phyloP scores from a whole-genome alignment of 1,284 basidiomycete species.

The Leucoagaricus sp. region DNA sequence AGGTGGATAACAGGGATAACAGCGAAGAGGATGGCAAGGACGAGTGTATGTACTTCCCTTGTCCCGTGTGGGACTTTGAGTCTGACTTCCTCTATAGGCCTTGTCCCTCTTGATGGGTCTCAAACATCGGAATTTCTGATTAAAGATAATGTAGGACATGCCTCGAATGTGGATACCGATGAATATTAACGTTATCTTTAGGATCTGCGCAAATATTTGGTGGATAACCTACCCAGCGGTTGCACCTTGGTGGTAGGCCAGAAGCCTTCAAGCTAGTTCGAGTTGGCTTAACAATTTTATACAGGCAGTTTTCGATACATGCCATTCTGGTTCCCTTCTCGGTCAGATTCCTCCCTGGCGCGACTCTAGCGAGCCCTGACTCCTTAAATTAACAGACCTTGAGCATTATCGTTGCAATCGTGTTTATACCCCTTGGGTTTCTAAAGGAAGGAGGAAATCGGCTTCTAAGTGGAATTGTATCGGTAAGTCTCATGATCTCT shows the following conservation, averaged over 20 bases:
- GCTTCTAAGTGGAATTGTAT: slow-evolving; percentile 33
- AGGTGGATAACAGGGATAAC: slow-evolving; percentile 1
- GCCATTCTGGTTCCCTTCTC: slow-evolving; percentile 47
- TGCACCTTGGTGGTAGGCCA: slow-evolving; percentile 11
- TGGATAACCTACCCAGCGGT: slow-evolving; percentile 19
- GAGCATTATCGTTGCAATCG: slow-evolving; percentile 47
- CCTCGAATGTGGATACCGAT: not conserved
- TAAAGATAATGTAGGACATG: slow-evolving; percentile 22
- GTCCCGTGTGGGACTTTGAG: too few relatives aligned
- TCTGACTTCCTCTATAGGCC: slow-evolving; percentile 1
- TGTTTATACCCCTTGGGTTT: slow-evolving; percentile 48
- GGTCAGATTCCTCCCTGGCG: slow-evolving; percentile 25
- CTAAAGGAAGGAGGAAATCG: slow-evolving; percentile 41
- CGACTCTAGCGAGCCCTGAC: not conserved
- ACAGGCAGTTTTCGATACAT: slow-evolving; percentile 49
- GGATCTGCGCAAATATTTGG: slow-evolving; percentile 20
- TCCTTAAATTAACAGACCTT: slow-evolving; percentile 31
- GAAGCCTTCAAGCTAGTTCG: not conserved
- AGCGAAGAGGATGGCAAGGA: slow-evolving; percentile 14
- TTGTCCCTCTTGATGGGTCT: slow-evolving; percentile 20
- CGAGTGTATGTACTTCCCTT: slow-evolving; percentile 4
- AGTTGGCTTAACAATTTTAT: not conserved
- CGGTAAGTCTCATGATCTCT: slow-evolving; percentile 22
- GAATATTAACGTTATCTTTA: not conserved
- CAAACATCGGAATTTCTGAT: slow-evolving; percentile 12